Evolutionary conservation across 352 stramenopile species (phyloP).

Genomic region (Phytophthora kernoviae): DNA sequence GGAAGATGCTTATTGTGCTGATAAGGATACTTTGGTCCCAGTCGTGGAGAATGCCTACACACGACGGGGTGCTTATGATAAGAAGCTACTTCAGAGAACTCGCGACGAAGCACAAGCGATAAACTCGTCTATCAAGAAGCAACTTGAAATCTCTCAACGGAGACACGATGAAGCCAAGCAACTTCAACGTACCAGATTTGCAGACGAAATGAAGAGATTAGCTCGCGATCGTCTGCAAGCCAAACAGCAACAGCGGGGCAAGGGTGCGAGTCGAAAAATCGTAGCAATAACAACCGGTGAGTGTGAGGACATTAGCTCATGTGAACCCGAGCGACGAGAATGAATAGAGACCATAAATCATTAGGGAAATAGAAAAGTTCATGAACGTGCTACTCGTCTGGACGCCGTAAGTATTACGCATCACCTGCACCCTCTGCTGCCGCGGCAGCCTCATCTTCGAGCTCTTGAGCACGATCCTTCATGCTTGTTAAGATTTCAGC

Average conservation of each 20-base stretch:
- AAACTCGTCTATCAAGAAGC: constrained; percentile 15
- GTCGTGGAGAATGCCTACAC: constrained; percentile 3
- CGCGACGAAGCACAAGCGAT: constrained; percentile 23
- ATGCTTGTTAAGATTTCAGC: constrained; percentile 55
- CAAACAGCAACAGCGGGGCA: constrained; percentile 22
- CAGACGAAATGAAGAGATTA: constrained; percentile 35
- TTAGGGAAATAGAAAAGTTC: background rate
- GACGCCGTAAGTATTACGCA: constrained; percentile 12
- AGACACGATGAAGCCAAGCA: constrained; percentile 23
- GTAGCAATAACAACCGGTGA: constrained; percentile 12
- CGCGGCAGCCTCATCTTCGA: constrained; percentile 42
- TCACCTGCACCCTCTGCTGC: constrained; percentile 18
- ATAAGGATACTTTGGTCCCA: constrained; percentile 7
- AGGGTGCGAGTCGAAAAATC: constrained; percentile 20
- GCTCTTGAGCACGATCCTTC: constrained; percentile 42
- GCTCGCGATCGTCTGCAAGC: constrained; percentile 23
- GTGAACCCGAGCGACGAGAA: constrained; percentile 13
- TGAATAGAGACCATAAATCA: constrained; percentile 1
- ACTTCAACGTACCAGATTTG: constrained; percentile 27
- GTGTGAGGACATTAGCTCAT: background rate
- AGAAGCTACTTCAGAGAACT: constrained; percentile 21
- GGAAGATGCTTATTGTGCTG: constrained; percentile 34
- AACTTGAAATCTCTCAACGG: constrained; percentile 16
- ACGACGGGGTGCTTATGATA: constrained; percentile 22
- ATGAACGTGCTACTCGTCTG: background rate